These are phyloP conservation scores for Cinnamomum micranthum DNA, from an alignment of 164 flowering plant species.

Conservation along the genomic window DNA sequence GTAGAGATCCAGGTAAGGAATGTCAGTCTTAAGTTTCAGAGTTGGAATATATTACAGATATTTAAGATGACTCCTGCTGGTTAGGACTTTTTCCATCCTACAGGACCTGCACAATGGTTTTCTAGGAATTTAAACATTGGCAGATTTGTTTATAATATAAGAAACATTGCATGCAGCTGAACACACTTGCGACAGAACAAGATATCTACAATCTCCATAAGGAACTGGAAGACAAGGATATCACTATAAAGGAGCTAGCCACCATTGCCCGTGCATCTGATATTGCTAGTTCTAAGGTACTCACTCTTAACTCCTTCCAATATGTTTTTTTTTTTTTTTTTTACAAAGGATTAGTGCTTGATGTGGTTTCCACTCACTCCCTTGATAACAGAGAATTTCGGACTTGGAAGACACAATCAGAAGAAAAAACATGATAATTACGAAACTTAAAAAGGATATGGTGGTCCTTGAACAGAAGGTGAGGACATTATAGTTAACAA, in stretches of 20 bases:
- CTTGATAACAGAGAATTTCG: conserved; percentile 56
- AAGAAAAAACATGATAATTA: conserved; percentile 60
- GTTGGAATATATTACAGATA: too few species aligned
- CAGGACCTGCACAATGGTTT: too few species aligned
- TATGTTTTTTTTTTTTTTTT: not conserved
- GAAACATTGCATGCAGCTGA: conserved; percentile 33
- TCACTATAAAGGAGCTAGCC: conserved; percentile 59
- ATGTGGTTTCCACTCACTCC: not conserved
- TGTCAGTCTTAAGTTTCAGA: too few species aligned
- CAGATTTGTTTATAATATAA: not conserved
- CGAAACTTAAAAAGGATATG: conserved; percentile 68
- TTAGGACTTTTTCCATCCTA: too few species aligned
- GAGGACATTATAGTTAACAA: not conserved
- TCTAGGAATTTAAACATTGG: not conserved
- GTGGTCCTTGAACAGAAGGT: conserved; percentile 79
- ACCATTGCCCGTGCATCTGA: conserved; percentile 42
- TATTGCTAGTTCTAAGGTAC: conserved; percentile 56
- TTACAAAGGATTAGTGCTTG: not conserved
- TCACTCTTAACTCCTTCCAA: not conserved
- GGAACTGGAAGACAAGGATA: conserved; percentile 72
- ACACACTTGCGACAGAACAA: conserved; percentile 47
- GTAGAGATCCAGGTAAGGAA: conserved; percentile 62
- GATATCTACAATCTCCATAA: conserved; percentile 57
- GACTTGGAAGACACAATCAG: conserved; percentile 78
- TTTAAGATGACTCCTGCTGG: too few species aligned